Evolutionary conservation across 495 filamentous ascomycete species (phyloP).

Genomic region (Tuber borchii): DNA sequence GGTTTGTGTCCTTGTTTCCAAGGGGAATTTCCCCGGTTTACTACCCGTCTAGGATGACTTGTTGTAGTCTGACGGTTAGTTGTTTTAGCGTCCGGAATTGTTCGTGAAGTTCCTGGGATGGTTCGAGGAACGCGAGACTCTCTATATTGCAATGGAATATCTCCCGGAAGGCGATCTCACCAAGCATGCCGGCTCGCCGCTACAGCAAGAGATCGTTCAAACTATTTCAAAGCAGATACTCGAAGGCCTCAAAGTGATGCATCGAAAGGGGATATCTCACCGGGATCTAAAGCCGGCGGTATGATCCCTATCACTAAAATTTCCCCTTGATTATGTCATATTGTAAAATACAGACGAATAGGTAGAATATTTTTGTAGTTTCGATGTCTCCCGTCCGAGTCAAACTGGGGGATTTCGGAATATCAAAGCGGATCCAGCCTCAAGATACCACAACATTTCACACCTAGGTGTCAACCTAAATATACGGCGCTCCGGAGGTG

Average conservation of each 20-base stretch:
- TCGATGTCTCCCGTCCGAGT: slow-evolving; percentile 13
- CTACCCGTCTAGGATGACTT: background rate
- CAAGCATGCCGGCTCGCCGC: background rate
- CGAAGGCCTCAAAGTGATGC: no score
- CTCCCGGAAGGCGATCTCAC: slow-evolving; percentile 7
- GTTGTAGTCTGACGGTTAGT: background rate
- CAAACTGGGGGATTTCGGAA: slow-evolving; percentile 24
- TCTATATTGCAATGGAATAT: slow-evolving; percentile 23
- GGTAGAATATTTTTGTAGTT: slow-evolving; percentile 15
- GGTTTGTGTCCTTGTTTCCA: background rate
- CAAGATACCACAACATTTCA: slow-evolving; percentile 5
- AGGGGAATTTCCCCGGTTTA: background rate
- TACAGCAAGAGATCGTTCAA: no score
- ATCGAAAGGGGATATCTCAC: no score
- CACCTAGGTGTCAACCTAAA: slow-evolving; percentile 9
- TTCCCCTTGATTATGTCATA: slow-evolving; percentile 49
- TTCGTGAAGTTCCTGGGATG: slow-evolving; percentile 15
- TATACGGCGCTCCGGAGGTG: slow-evolving; percentile 25
- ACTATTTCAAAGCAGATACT: no score
- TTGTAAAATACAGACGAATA: background rate
- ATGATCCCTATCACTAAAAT: background rate
- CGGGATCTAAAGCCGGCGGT: slow-evolving; percentile 15
- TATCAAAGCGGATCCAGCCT: slow-evolving; percentile 11
- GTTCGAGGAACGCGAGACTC: background rate
- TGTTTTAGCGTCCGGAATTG: slow-evolving; percentile 1